These are phyloP conservation scores for Spergularia bocconei DNA, from an alignment of 148 eudicot genomes.

Conservation along the genomic window DNA sequence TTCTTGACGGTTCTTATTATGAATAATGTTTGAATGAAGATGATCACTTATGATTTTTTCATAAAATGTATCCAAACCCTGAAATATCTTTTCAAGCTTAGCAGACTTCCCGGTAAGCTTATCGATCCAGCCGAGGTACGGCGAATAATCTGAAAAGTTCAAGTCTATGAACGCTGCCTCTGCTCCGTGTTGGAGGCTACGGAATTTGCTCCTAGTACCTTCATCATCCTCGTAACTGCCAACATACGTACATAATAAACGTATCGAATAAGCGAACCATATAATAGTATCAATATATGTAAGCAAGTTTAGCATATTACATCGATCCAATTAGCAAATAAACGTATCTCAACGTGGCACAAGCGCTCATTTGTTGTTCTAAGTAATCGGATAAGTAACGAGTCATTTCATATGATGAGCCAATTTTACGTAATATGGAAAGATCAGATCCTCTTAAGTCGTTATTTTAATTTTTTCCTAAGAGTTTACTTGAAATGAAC, in stretches of 20 bases:
- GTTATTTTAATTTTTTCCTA: too few relatives aligned
- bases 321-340: too few relatives aligned
- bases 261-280: not conserved
- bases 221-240: conserved; percentile 19
- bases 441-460: too few relatives aligned
- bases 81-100: conserved; percentile 17
- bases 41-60: conserved; percentile 28
- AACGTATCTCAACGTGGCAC: too few relatives aligned
- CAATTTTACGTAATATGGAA: too few relatives aligned
- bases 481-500: too few relatives aligned
- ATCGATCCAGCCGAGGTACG: conserved; percentile 28
- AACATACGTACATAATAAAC: too few relatives aligned
- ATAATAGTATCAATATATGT: too few relatives aligned
- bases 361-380: too few relatives aligned
- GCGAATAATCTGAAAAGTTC: conserved; percentile 21
- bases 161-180: conserved; percentile 15
- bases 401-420: too few relatives aligned
- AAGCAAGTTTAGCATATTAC: too few relatives aligned
- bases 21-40: conserved; percentile 9
- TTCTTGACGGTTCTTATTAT: not conserved
- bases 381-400: too few relatives aligned
- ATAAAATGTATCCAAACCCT: conserved; percentile 22
- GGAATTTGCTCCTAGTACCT: conserved; percentile 19
- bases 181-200: conserved; percentile 19
- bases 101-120: conserved; percentile 2